Evolutionary conservation across 2,329 filamentous ascomycete genomes (phyloP), one percentile per base, ranked within the genome.

Genomic region (Bipolaris oryzae): DNA sequence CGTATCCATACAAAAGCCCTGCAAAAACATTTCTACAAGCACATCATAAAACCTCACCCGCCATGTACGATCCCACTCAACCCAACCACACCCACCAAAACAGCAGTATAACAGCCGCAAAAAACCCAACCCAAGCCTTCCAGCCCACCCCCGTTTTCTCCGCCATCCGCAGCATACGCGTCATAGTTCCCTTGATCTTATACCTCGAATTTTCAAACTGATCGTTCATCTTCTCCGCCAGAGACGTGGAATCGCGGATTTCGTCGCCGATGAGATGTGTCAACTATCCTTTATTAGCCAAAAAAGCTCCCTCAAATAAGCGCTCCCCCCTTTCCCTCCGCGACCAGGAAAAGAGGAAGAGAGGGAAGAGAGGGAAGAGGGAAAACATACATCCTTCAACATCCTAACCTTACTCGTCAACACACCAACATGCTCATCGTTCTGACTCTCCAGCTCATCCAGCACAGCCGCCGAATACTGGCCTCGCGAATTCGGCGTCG

Each of bases 181-280:
- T 96, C 95, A 99, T 98, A 16, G 96, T 98, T 51, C 94, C 92
- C 42, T 88, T 85, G 60, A 99, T 81, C 62, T 90, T 86, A 50
- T 92, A 79, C 33, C 93, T 83, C 50, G 94, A 96, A 68, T 85
- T 87, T 74, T 98, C 94, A 74, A 98, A 99, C 5, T 87, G 85
- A 72, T 96, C 91, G 77, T 98, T 98, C 89, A 99, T 96, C 78
- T 92, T 94, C 69, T 97, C 92, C 2, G 92, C 90, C 3, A 98
- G 84, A 1, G 91, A 88, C 2, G 91, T 91, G 13, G 90, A 95
- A 62, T 96, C 91, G 67, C 94, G 87, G 71, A 98, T 98, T 78
- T 98, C 95, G 72, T 96, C 91, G 63, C 95, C 95, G 65, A 99
- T 99, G 5, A 93, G 91, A 35, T 91, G 80, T 1, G 93, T 96